Base-by-base conservation (phyloP, 2,329 filamentous ascomycete genomes). In the Colletotrichum sp. region DNA sequence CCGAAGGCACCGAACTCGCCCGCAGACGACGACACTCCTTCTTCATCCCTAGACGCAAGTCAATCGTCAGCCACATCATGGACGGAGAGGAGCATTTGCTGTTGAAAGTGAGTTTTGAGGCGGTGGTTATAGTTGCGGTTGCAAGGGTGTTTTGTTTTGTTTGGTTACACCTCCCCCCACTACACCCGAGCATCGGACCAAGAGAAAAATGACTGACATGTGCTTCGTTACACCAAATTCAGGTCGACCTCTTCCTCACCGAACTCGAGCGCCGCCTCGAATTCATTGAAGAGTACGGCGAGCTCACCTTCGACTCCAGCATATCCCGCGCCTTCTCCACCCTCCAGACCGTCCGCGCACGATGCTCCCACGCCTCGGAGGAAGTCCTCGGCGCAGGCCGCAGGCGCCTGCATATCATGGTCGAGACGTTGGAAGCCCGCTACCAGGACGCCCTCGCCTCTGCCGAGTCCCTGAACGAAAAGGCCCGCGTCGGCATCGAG, bases 321-420 rank as follows among this genome's bases (percentile, higher is more conserved):
- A 93, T 98, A 71, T 93, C 94, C 58, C 92, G 95, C 78, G 95
- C 96, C 24, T 98, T 98, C 84, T 89, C 93, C 18, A 98, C 96
- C 0, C 88, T 99, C 3, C 94, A 96, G 81, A 93, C 95, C 9
- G 96, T 99, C 30, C 93, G 96, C 76, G 93, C 95, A 78, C 92
- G 95, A 80, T 99, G 97, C 84, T 95, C 95, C 52, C 93, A 96
- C 78, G 96, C 96, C 24, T 97, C 96, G 1, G 96, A 95, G 77
- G 96, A 97, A 82, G 91, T 98, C 62, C 92, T 98, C 79, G 97
- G 96, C 72, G 95, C 94, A 48, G 96, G 97, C 26, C 93, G 95
- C 68, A 92, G 95, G 78, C 91, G 96, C 76, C 92, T 97, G 75
- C 94, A 95, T 78, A 92, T 98, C 74, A 93, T 98, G 87, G 95